A percentile compares a stretch with the other conserved stretches of the same genome.
These are phyloP conservation scores for Vararia minispora DNA, from an alignment of 768 basidiomycete genomes.

Conservation along the genomic window DNA sequence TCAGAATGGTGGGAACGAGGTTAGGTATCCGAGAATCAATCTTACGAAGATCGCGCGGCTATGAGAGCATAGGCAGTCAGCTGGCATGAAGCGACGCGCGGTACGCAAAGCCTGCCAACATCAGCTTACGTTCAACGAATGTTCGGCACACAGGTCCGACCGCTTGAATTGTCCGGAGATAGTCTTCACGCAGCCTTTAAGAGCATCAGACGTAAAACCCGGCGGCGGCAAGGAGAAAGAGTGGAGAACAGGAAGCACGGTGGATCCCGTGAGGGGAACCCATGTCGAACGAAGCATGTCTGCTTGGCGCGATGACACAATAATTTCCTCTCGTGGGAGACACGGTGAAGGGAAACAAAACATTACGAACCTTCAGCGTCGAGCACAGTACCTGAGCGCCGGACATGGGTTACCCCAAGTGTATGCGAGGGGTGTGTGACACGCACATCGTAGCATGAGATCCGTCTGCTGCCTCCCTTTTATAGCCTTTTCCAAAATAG, in stretches of 20 bases:
- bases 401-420: constrained; percentile 6
- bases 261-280: constrained; percentile 3
- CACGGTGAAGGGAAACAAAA: too few relatives aligned
- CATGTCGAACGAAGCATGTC: constrained; percentile 10
- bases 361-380: constrained; percentile 58
- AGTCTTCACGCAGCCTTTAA: constrained; percentile 69
- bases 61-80: constrained; percentile 15
- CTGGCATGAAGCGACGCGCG: background rate
- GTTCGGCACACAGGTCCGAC: constrained; percentile 78
- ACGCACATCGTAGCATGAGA: constrained; percentile 84
- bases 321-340: too few relatives aligned
- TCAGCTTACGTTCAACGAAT: constrained; percentile 74
- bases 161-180: constrained; percentile 87
- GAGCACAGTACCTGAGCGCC: constrained; percentile 63
- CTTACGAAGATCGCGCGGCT: constrained; percentile 95
- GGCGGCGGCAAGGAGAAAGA: constrained; percentile 6
- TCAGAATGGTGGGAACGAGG: constrained; percentile 87
- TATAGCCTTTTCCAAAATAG: constrained; percentile 76
- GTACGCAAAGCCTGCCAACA: constrained; percentile 7
- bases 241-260: constrained; percentile 4
- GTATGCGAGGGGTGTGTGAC: constrained; percentile 14
- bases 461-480: constrained; percentile 83
- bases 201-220: constrained; percentile 17
- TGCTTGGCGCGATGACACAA: constrained; percentile 18
- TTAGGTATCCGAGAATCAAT: constrained; percentile 93